phyloP scores from a whole-genome alignment of 2,329 filamentous ascomycete species.

The Aureobasidium sp. region DNA sequence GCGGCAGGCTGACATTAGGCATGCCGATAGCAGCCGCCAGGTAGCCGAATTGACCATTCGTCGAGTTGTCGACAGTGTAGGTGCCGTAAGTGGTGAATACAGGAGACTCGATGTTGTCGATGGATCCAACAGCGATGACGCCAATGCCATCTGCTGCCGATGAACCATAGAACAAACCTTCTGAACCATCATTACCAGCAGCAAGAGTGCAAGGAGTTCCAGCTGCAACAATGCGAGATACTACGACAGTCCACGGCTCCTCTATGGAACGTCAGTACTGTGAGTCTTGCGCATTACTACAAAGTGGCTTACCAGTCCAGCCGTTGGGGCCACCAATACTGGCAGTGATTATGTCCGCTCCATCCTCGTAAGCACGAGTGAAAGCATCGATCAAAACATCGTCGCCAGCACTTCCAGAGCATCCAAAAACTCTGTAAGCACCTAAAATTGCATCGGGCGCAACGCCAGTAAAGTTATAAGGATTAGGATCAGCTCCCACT shows the following conservation, averaged over 20 bases:
- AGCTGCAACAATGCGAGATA: conserved; percentile 36
- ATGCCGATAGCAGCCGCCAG: conserved; percentile 27
- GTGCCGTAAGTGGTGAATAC: conserved; percentile 29
- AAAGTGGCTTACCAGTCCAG: conserved; percentile 21
- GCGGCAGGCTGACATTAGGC: conserved; percentile 25
- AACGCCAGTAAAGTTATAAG: conserved; percentile 50
- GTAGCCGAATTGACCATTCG: conserved; percentile 31
- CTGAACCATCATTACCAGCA: conserved; percentile 45
- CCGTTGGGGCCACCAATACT: conserved; percentile 30
- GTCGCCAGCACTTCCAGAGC: conserved; percentile 42
- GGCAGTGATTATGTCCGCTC: conserved; percentile 33
- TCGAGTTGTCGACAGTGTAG: conserved; percentile 26
- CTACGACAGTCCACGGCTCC: conserved; percentile 35
- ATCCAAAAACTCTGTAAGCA: conserved; percentile 53
- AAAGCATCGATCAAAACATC: conserved; percentile 55
- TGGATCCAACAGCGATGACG: conserved; percentile 41
- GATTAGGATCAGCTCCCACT: conserved; percentile 51
- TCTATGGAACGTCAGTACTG: conserved; percentile 14
- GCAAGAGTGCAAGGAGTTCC: conserved; percentile 47
- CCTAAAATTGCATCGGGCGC: conserved; percentile 51
- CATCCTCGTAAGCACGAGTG: conserved; percentile 52
- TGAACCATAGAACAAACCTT: conserved; percentile 42
- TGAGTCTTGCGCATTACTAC: neutral
- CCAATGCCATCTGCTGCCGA: conserved; percentile 36
- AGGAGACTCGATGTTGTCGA: conserved; percentile 33